phyloP scores from a whole-genome alignment of 2,329 filamentous ascomycete species.

The Clarireedia homoeocarpa region DNA sequence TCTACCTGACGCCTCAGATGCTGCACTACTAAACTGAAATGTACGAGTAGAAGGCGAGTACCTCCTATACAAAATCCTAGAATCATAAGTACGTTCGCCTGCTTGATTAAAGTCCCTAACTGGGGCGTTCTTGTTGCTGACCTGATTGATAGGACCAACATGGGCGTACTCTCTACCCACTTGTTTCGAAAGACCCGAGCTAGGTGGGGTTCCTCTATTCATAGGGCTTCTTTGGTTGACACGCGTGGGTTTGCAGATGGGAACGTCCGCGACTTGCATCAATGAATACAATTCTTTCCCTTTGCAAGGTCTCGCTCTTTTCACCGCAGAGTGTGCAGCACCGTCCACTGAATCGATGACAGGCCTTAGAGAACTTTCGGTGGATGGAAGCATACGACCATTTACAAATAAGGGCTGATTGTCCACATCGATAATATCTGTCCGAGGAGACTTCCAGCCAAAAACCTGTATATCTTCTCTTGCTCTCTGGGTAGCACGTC shows the following conservation, averaged over 20 bases:
- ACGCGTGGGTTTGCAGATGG: slow-evolving; percentile 12
- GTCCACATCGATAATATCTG: background rate
- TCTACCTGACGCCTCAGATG: background rate
- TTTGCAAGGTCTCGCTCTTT: slow-evolving; percentile 2
- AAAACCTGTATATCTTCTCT: slow-evolving; percentile 20
- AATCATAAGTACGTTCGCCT: slow-evolving; percentile 14
- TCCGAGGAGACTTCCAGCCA: slow-evolving; percentile 15
- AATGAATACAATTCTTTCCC: slow-evolving; percentile 14
- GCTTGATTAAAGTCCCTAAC: background rate
- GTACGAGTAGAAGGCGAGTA: background rate
- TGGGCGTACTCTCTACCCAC: slow-evolving; percentile 11
- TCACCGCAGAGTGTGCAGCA: slow-evolving; percentile 13
- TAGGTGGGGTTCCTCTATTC: background rate
- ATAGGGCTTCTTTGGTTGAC: background rate
- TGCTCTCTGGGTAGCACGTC: slow-evolving; percentile 13
- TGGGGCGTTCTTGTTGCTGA: slow-evolving; percentile 8
- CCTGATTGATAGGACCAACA: slow-evolving; percentile 14
- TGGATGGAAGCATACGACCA: background rate
- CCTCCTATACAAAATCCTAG: slow-evolving; percentile 16
- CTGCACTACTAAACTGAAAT: background rate
- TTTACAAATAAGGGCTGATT: background rate
- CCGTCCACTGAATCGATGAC: slow-evolving; percentile 14
- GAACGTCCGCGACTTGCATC: slow-evolving; percentile 19
- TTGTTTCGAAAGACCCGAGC: background rate
- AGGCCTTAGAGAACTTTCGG: background rate